A percentile compares a stretch with the other conserved stretches of the same genome.
phyloP scores from a whole-genome alignment of 192 early-diverging fungal genomes.

The Coemansia guatemalensis region DNA sequence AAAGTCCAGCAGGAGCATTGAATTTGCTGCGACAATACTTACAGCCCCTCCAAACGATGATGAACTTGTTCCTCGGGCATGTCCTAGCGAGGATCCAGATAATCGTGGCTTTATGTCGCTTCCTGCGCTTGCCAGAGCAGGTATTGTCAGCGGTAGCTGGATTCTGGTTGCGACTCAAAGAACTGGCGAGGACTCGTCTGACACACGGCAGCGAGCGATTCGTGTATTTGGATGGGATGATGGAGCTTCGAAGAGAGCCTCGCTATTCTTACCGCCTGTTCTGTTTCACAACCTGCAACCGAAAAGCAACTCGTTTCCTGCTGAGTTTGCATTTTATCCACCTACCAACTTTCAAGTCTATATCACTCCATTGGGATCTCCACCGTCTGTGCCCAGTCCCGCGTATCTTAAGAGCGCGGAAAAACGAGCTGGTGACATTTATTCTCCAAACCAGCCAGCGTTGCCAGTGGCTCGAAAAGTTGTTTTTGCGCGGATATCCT shows the following conservation, averaged over 20 bases:
- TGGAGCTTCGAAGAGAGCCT: neutral
- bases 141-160: slow-evolving; percentile 52
- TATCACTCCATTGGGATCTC: slow-evolving; percentile 38
- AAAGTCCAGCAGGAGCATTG: neutral
- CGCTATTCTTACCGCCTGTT: slow-evolving; percentile 38
- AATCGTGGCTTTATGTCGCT: slow-evolving; percentile 48
- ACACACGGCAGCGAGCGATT: slow-evolving; percentile 25
- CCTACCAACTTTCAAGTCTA: neutral
- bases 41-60: slow-evolving; percentile 12
- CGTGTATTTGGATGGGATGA: slow-evolving; percentile 38
- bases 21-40: slow-evolving; percentile 21
- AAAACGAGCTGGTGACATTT: neutral
- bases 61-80: slow-evolving; percentile 19
- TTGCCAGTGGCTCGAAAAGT: slow-evolving; percentile 36
- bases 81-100: slow-evolving; percentile 26
- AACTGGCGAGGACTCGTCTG: neutral
- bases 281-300: slow-evolving; percentile 26
- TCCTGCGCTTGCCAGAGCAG: slow-evolving; percentile 26
- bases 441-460: slow-evolving; percentile 20
- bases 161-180: slow-evolving; percentile 14
- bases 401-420: slow-evolving; percentile 9
- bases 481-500: slow-evolving; percentile 36
- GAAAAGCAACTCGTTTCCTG: neutral
- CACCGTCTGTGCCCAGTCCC: slow-evolving; percentile 21
- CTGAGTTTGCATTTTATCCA: neutral